phyloP scores from a whole-genome alignment of 257 asterid species.

The Solanum pinnatisectum region DNA sequence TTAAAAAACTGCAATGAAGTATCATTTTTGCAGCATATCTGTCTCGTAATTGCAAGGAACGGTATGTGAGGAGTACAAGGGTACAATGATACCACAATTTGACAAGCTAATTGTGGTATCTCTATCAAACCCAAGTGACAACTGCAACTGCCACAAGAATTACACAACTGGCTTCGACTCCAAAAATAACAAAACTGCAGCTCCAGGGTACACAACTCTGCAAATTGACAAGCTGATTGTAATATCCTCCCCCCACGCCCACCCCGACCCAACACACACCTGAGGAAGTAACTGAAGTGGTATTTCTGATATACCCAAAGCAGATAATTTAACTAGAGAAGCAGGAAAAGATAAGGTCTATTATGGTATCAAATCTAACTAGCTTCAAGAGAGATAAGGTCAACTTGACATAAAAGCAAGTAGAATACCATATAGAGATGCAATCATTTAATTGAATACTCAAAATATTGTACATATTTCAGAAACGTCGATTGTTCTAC shows the following conservation, averaged over 20 bases:
- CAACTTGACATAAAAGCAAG: not conserved
- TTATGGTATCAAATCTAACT: not conserved
- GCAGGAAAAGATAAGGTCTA: not conserved
- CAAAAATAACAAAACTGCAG: too few relatives aligned
- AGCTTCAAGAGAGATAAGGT: not conserved
- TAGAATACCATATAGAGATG: not conserved
- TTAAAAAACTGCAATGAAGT: not conserved
- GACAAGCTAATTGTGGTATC: too few relatives aligned
- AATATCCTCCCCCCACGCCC: too few relatives aligned
- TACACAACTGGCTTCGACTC: too few relatives aligned
- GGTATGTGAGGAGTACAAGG: not conserved
- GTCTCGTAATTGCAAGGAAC: not conserved
- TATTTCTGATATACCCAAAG: too few relatives aligned
- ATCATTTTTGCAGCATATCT: not conserved
- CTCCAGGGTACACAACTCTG: too few relatives aligned
- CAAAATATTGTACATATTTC: not conserved
- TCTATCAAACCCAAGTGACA: too few relatives aligned
- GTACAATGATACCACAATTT: too few relatives aligned
- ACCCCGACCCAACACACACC: too few relatives aligned
- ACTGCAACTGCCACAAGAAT: too few relatives aligned
- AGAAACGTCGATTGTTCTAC: not conserved
- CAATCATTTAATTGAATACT: not conserved
- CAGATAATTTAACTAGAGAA: not conserved
- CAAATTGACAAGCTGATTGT: too few relatives aligned
- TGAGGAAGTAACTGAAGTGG: too few relatives aligned